A percentile compares a stretch with the other conserved stretches of the same genome.
Evolutionary conservation across 208 protist species (phyloP).

Genomic region (Borovskyia barvae): DNA sequence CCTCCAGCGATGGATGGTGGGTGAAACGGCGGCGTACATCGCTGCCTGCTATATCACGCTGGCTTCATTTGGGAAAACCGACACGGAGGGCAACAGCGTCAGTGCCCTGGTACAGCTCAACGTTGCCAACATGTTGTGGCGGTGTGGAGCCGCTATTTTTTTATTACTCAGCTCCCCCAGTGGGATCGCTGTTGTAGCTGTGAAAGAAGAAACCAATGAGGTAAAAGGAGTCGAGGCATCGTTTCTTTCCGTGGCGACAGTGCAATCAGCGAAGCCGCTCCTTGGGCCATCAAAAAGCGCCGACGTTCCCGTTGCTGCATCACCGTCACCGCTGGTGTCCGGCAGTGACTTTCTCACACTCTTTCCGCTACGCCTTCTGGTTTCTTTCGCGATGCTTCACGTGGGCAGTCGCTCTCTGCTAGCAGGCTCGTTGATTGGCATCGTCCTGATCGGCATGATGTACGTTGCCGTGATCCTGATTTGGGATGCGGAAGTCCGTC

Average conservation of each 20-base stretch:
- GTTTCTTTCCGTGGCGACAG: too few species aligned
- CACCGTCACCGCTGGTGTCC: not conserved
- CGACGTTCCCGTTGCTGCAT: not conserved
- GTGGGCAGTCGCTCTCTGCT: constrained; percentile 15
- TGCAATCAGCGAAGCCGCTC: too few species aligned
- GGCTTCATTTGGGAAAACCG: not conserved
- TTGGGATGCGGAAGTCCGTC: constrained; percentile 34
- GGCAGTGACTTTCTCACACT: constrained; percentile 5
- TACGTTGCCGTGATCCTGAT: constrained; percentile 28
- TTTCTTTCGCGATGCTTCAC: constrained; percentile 15
- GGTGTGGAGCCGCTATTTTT: constrained; percentile 33
- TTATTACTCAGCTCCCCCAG: constrained; percentile 28
- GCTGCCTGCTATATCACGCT: constrained; percentile 48
- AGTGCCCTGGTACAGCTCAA: constrained; percentile 51
- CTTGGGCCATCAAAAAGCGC: too few species aligned
- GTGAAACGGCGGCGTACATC: constrained; percentile 52
- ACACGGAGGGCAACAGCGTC: constrained; percentile 15
- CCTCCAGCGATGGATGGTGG: constrained; percentile 50
- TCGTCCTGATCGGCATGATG: constrained; percentile 4
- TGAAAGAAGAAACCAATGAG: too few species aligned
- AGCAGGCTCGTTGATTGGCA: constrained; percentile 1
- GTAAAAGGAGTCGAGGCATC: too few species aligned
- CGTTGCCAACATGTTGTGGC: constrained; percentile 36
- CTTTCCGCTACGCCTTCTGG: constrained; percentile 2
- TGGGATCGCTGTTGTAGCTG: too few species aligned